A percentile compares a stretch with the other conserved stretches of the same genome.
Evolutionary conservation across 257 asterid species (phyloP).

Genomic region (Voacanga thouarsii): DNA sequence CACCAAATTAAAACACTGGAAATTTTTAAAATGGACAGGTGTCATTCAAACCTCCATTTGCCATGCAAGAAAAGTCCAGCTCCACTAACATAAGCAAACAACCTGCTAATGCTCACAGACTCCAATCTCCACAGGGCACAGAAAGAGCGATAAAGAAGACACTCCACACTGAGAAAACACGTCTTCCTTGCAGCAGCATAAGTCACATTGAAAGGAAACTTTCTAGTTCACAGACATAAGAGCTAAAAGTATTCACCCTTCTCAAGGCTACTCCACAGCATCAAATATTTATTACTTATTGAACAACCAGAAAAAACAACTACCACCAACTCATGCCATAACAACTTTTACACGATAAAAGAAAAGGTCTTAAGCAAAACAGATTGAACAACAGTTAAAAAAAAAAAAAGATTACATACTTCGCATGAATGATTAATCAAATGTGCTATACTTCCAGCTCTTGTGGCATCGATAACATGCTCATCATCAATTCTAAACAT

Average conservation of each 20-base stretch:
- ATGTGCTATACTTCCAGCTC: conserved; percentile 96
- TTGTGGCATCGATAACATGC: conserved; percentile 95
- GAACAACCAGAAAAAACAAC: background rate
- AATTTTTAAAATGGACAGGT: background rate
- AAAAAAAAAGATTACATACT: conserved; percentile 44
- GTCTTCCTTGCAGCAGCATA: background rate
- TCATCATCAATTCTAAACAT: conserved; percentile 92
- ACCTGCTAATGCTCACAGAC: background rate
- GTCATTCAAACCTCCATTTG: background rate
- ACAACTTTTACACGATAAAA: background rate
- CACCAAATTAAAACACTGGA: background rate
- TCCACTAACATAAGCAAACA: background rate
- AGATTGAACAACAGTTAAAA: conserved; percentile 10
- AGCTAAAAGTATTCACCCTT: background rate
- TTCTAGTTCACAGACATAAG: background rate
- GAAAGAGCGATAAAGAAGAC: background rate
- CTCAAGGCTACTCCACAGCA: background rate
- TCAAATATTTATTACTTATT: background rate
- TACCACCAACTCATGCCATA: background rate
- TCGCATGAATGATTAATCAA: conserved; percentile 98
- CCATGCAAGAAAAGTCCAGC: background rate
- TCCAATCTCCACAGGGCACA: background rate
- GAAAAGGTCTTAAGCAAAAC: background rate
- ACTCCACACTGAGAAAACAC: background rate
- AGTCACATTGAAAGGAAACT: background rate